Percentiles rank a stretch among this genome's conserved stretches.
These are phyloP conservation scores for Epichloe sp. DNA, from an alignment of 2,329 filamentous ascomycete genomes.

Conservation along the genomic window DNA sequence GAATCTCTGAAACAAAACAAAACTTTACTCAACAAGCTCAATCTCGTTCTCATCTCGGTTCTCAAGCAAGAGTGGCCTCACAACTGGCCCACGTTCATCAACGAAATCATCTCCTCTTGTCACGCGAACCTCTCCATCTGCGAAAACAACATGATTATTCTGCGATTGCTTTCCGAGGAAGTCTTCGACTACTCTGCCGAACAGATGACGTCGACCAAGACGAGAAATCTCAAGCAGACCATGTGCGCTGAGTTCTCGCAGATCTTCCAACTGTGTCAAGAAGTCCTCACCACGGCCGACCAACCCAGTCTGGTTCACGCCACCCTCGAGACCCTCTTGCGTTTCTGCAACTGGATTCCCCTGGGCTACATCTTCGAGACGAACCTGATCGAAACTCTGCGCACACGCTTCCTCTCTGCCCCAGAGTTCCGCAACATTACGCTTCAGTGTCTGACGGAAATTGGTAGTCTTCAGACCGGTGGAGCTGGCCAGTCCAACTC, in stretches of 20 bases:
- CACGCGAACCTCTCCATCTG: constrained; percentile 93
- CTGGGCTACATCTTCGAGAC: constrained; percentile 98
- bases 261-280: constrained; percentile 94
- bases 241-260: constrained; percentile 99
- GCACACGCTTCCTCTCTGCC: constrained; percentile 81
- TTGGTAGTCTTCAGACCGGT: constrained; percentile 82
- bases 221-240: constrained; percentile 88
- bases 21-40: constrained; percentile 93
- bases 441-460: constrained; percentile 92
- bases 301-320: constrained; percentile 85
- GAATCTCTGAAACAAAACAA: constrained; percentile 74
- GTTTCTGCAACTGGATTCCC: constrained; percentile 98
- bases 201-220: constrained; percentile 98
- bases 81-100: constrained; percentile 99
- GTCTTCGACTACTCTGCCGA: constrained; percentile 98
- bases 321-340: constrained; percentile 88
- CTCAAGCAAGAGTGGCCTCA: constrained; percentile 99
- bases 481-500: constrained; percentile 51
- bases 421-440: constrained; percentile 96
- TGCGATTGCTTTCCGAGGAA: constrained; percentile 89
- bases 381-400: constrained; percentile 83
- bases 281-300: constrained; percentile 82
- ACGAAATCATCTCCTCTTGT: constrained; percentile 95
- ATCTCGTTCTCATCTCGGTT: constrained; percentile 91
- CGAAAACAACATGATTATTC: constrained; percentile 99